Evolutionary conservation across 768 basidiomycete species (phyloP).

Genomic region (Dioszegia aurantiaca): DNA sequence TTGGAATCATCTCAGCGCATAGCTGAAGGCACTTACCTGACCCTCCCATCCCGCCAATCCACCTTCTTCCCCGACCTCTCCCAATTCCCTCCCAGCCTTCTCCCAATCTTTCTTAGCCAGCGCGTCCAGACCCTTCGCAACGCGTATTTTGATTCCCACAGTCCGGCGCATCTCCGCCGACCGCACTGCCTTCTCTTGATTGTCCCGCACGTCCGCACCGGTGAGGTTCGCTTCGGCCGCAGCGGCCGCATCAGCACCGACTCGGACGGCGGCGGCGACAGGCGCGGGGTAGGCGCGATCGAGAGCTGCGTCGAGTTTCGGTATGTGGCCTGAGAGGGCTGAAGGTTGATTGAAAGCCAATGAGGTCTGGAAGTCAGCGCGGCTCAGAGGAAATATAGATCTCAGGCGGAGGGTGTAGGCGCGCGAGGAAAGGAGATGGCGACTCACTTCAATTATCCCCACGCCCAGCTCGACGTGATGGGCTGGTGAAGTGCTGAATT

Average conservation of each 20-base stretch:
- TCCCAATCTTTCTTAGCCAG: slow-evolving; percentile 72
- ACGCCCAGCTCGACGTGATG: slow-evolving; percentile 89
- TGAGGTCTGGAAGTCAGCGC: slow-evolving; percentile 18
- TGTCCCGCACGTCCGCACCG: slow-evolving; percentile 37
- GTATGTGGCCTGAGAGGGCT: slow-evolving; percentile 77
- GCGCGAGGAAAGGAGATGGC: not conserved
- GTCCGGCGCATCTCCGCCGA: slow-evolving; percentile 64
- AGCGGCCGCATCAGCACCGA: slow-evolving; percentile 16
- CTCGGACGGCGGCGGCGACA: slow-evolving; percentile 1
- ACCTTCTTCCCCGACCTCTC: slow-evolving; percentile 58
- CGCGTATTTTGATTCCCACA: slow-evolving; percentile 73
- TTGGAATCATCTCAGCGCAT: not conserved
- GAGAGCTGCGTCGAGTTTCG: slow-evolving; percentile 89
- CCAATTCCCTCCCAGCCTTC: slow-evolving; percentile 71
- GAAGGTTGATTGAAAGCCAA: slow-evolving; percentile 19
- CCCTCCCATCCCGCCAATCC: slow-evolving; percentile 76
- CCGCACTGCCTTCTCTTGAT: slow-evolving; percentile 53
- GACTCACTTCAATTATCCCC: slow-evolving; percentile 52
- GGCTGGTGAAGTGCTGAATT: slow-evolving; percentile 84
- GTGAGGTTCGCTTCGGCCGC: slow-evolving; percentile 42
- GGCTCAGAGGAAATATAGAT: too few relatives aligned
- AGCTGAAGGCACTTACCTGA: slow-evolving; percentile 55
- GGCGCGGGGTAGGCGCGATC: slow-evolving; percentile 57
- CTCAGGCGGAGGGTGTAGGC: too few relatives aligned
- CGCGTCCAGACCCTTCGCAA: slow-evolving; percentile 73